Evolutionary conservation across 352 stramenopile species (phyloP).

Genomic region (Sclerospora graminicola): DNA sequence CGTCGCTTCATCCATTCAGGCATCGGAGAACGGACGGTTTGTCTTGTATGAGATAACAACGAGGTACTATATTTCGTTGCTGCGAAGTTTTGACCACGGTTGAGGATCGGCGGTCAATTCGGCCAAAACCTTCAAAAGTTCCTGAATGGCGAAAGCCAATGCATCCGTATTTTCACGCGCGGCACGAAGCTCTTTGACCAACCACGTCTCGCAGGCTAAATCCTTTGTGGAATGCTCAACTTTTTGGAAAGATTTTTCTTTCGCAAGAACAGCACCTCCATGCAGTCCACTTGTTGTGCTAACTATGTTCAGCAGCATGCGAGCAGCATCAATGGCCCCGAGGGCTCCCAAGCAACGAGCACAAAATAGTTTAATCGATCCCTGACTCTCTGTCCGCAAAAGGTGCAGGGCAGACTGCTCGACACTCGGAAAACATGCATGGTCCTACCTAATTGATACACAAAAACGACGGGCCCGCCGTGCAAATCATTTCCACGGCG

Average conservation of each 20-base stretch:
- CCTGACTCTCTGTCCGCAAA: conserved; percentile 47
- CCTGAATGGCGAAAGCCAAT: conserved; percentile 78
- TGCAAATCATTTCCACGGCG: conserved; percentile 72
- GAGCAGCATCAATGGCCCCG: conserved; percentile 68
- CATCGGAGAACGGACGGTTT: conserved; percentile 24
- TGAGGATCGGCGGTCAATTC: conserved; percentile 66
- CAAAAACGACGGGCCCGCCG: conserved; percentile 61
- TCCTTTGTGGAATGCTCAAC: conserved; percentile 71
- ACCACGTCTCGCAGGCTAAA: conserved; percentile 61
- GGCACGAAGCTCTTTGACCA: conserved; percentile 78
- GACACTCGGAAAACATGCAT: conserved; percentile 78
- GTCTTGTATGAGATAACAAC: conserved; percentile 7
- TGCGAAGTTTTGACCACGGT: conserved; percentile 41
- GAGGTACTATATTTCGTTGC: conserved; percentile 8
- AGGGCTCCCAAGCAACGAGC: conserved; percentile 66
- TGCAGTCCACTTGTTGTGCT: conserved; percentile 27
- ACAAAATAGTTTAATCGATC: conserved; percentile 59
- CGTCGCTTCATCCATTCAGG: conserved; percentile 78
- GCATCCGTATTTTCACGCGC: conserved; percentile 76
- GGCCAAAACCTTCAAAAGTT: conserved; percentile 73
- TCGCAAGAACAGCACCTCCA: conserved; percentile 12
- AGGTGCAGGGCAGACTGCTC: conserved; percentile 62
- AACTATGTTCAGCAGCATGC: conserved; percentile 59
- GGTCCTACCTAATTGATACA: conserved; percentile 72
- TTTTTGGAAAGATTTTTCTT: conserved; percentile 33